Evolutionary conservation across 2,329 filamentous ascomycete species (phyloP).

Genomic region (Epichloe sp.): DNA sequence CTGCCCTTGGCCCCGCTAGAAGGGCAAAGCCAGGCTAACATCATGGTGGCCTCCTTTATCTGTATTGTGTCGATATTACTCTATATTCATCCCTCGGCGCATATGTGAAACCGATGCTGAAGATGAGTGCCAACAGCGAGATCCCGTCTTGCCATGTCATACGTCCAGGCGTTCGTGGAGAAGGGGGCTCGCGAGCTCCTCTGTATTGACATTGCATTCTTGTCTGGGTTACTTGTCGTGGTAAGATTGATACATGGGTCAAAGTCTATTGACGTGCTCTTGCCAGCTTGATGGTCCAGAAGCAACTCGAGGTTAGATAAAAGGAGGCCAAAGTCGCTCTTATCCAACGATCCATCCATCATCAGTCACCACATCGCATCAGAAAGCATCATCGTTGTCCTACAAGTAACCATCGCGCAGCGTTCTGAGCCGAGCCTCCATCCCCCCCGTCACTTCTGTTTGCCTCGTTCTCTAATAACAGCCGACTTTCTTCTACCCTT

Average conservation of each 20-base stretch:
- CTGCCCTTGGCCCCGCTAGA: neutral
- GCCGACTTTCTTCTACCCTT: neutral
- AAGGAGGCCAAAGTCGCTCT: neutral
- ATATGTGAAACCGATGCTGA: neutral
- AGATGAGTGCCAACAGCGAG: neutral
- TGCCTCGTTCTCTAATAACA: neutral
- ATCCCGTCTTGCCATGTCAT: neutral
- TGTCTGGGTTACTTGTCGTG: neutral
- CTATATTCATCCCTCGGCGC: neutral
- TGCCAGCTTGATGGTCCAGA: neutral
- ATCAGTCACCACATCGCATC: neutral
- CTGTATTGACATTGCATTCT: conserved; percentile 9
- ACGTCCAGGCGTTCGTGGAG: neutral
- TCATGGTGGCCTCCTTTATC: neutral
- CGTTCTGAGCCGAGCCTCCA: neutral
- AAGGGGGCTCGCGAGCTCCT: conserved; percentile 2
- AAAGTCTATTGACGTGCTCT: neutral
- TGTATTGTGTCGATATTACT: neutral
- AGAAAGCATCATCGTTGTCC: neutral
- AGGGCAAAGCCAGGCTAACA: conserved; percentile 1
- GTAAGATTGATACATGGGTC: neutral
- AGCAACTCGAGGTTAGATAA: conserved; percentile 1
- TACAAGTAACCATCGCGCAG: neutral
- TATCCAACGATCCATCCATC: neutral
- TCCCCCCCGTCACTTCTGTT: neutral